phyloP scores from a whole-genome alignment of 1,139 yeast species.

The Saccharomyces hybrid region DNA sequence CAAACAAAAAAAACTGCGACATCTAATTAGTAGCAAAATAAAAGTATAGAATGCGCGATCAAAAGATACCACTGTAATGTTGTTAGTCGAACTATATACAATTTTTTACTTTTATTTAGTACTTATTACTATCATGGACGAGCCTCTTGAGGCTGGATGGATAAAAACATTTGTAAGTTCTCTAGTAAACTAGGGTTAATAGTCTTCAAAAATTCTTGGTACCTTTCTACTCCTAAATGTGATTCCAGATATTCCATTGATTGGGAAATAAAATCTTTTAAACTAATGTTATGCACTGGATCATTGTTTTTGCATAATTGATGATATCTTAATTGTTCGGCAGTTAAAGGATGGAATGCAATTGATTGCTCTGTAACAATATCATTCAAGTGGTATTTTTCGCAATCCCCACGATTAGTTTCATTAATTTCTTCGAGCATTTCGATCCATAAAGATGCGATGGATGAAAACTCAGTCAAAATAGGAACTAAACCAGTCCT shows the following conservation, averaged over 20 bases:
- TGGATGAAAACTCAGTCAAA: constrained; percentile 33
- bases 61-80: not conserved
- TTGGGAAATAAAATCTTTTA: constrained; percentile 35
- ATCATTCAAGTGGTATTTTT: constrained; percentile 53
- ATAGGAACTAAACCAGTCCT: constrained; percentile 31
- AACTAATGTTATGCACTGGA: constrained; percentile 51
- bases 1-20: not conserved
- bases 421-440: constrained; percentile 73
- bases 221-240: constrained; percentile 28
- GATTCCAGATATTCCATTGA: constrained; percentile 29
- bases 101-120: not conserved
- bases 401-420: constrained; percentile 49
- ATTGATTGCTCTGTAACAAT: constrained; percentile 29
- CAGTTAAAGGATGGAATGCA: constrained; percentile 33
- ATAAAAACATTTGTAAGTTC: constrained; percentile 32
- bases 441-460: constrained; percentile 49
- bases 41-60: not conserved
- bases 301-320: constrained; percentile 42
- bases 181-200: constrained; percentile 30
- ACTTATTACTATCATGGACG: not conserved
- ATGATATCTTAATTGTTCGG: constrained; percentile 52
- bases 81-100: not conserved
- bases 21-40: not conserved
- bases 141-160: constrained; percentile 10
- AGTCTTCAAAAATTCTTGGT: constrained; percentile 21